Base-by-base conservation (phyloP, 345 rosid genomes). In the Boechera stricta region DNA sequence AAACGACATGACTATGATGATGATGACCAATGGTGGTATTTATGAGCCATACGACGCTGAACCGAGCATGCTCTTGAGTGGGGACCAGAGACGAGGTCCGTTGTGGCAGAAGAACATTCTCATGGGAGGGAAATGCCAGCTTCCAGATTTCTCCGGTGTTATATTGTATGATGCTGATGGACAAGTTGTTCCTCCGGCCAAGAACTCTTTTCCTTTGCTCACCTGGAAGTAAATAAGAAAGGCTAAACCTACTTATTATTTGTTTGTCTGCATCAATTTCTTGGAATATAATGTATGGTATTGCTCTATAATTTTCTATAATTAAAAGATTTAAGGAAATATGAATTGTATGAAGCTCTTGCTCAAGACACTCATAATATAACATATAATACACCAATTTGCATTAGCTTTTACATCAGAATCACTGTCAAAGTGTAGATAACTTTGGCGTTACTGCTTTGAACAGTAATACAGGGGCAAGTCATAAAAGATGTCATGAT, bases 121-220 rank as follows among this genome's bases (percentile, higher is more conserved):
- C 73, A 92, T 94, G 97, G 98, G 96, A 3, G 98, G 89, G 1
- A 91, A 91, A 72, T 94, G 95, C 54, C 92, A 88, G 87, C 83
- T 91, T 15, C 97, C 98, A 0, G 95, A 91, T 78, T 94, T 89
- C 67, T 94, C 97, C 0, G 97, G 98, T 16, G 93, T 89, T 75
- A 94, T 91, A 45, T 77, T 91, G 59, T 91, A 94, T 42, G 85
- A 94, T 44, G 71, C 93, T 29, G 89, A 87, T 0, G 96, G 97
- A 5, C 89, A 83, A 2, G 28, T 84, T 3, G 86, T 86, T 54
- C 57, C 89, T 35, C 93, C 92, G 0, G 75, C 85, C 4, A 86
- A 82, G 75, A 77, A 85, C 10, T 77, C 83, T 39, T 86, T 41
- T 24, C 87, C 90, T 41, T 63, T 86, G 38, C 87, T 89, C 74